Conservation (phyloP, 2,329 filamentous ascomycete genomes). For the Alternaria triticina region DNA sequence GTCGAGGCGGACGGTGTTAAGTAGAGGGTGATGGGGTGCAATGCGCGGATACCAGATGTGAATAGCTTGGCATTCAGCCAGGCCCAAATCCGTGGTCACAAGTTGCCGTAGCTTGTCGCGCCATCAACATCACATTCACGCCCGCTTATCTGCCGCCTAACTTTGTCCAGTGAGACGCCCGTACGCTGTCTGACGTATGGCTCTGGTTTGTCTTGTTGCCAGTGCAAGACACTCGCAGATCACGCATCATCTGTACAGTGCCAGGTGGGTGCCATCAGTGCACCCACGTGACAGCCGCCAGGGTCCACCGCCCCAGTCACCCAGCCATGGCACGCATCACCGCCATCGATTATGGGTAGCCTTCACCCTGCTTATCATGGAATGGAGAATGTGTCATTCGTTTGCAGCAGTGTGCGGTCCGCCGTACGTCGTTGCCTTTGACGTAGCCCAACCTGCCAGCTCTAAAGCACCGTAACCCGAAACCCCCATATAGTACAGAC, state of each 20-base stretch:
- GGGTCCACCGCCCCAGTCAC: not conserved
- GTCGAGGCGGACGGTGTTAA: conserved; percentile 33
- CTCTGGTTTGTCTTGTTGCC: not conserved
- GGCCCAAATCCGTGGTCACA: conserved; percentile 27
- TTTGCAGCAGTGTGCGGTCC: conserved; percentile 13
- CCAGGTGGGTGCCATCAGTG: not conserved
- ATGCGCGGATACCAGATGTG: conserved; percentile 26
- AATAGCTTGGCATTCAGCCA: conserved; percentile 27
- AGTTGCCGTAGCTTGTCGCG: conserved; percentile 23
- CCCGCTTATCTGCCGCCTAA: conserved; percentile 21
- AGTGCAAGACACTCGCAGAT: not conserved
- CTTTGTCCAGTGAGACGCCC: conserved; percentile 6
- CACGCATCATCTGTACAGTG: not conserved
- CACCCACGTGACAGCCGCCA: conserved; percentile 12
- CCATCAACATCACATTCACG: conserved; percentile 30
- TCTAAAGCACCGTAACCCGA: conserved; percentile 25
- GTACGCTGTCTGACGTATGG: conserved; percentile 20
- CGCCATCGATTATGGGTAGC: not conserved
- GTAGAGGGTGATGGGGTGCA: conserved; percentile 22
- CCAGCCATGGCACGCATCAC: conserved; percentile 5
- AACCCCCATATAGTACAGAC: conserved; percentile 38
- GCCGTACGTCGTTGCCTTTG: conserved; percentile 19
- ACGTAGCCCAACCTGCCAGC: conserved; percentile 22
- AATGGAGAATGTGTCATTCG: conserved; percentile 37
- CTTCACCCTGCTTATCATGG: not conserved